Evolutionary conservation across 2,329 filamentous ascomycete species (phyloP), one percentile per base, ranked within the genome.

Genomic region (Lachnellula willkommii): DNA sequence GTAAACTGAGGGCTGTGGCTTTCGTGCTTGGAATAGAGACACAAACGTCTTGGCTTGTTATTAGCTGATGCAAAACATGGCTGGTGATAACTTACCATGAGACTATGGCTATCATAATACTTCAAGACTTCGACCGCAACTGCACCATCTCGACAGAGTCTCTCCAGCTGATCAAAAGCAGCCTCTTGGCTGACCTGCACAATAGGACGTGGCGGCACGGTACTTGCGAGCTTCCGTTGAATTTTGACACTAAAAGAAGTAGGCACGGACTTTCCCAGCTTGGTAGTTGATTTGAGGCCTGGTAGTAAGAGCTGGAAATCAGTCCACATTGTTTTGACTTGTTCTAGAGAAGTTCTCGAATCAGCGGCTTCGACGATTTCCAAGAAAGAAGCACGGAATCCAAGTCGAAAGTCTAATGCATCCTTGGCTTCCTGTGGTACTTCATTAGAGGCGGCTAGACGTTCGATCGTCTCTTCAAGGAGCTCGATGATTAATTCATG

Each of bases 161-260:
- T 82, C 55, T 79, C 79, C 60, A 96, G 78, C 63, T 89, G 85
- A 20, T 74, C 74, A 60, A 87, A 81, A 0, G 91, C 88, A 65
- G 90, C 85, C 14, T 85, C 81, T 63, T 89, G 87, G 26, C 81
- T 82, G 2, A 92, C 76, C 52, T 90, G 80, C 11, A 96, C 89
- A 64, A 96, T 93, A 0, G 93, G 92, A 8, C 93, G 82, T 7
- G 94, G 94, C 4, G 94, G 94, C 65, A 96, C 92, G 0, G 91
- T 96, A 63, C 91, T 96, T 1, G 94, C 92, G 35, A 99, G 78
- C 60, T 88, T 88, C n/a, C 92, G 82, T 69, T 99, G 94, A 39
- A 97, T 80, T 68, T 96, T 95, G 24, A 84, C 83, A 65, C 90
- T 96, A 70, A 96, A 97, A 0, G 92, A 84, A n/a, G 85, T 84